Conservation (phyloP, 2,329 filamentous ascomycete genomes). For the Fusarium lateritium region DNA sequence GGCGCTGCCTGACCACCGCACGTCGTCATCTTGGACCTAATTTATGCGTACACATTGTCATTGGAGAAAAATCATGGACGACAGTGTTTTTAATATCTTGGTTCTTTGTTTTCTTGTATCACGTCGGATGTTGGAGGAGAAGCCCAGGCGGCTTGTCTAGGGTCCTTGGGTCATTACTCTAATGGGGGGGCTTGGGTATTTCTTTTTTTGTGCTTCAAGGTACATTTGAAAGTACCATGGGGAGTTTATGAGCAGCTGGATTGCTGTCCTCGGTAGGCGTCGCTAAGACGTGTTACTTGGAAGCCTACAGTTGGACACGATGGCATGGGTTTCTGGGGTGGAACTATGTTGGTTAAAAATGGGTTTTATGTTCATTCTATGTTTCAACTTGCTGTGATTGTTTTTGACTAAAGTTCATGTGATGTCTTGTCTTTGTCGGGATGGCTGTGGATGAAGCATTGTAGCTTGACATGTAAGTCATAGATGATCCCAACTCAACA, state of each 20-base stretch:
- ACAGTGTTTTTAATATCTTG: constrained; percentile 47
- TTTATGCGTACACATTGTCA: constrained; percentile 50
- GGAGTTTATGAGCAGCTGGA: constrained; percentile 46
- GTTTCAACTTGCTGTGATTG: not conserved
- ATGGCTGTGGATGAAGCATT: no score
- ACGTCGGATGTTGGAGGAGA: constrained; percentile 46
- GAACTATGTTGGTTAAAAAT: constrained; percentile 39
- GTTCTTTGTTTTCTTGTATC: constrained; percentile 41
- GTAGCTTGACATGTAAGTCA: no score
- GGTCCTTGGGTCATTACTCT: constrained; percentile 43
- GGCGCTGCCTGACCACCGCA: constrained; percentile 47
- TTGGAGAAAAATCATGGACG: constrained; percentile 45
- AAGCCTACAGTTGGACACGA: constrained; percentile 45
- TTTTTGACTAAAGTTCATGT: not conserved
- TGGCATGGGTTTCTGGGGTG: constrained; percentile 39
- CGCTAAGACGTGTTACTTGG: constrained; percentile 25
- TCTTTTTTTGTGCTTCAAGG: constrained; percentile 25
- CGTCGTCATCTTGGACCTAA: constrained; percentile 48
- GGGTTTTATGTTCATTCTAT: constrained; percentile 37
- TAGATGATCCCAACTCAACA: no score
- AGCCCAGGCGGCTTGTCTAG: constrained; percentile 55
- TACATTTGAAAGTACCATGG: constrained; percentile 28
- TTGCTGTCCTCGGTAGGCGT: constrained; percentile 39
- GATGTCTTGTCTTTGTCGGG: not conserved
- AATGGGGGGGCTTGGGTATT: constrained; percentile 42